Evolutionary conservation across 352 stramenopile species (phyloP), one percentile per base, ranked within the genome.

Genomic region (Phytophthora vignae): DNA sequence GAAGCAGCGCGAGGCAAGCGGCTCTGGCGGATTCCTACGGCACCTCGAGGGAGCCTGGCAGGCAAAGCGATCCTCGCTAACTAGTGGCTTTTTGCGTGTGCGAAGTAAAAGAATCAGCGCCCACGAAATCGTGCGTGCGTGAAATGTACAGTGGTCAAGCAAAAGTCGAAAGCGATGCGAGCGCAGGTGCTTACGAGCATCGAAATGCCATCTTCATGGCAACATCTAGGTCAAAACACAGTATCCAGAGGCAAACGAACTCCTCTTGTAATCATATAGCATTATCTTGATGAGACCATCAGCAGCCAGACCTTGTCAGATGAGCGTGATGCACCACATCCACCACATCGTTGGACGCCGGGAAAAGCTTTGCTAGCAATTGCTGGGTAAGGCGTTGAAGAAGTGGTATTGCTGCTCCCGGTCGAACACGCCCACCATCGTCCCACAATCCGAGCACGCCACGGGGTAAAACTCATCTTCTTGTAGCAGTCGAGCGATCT

Each of bases 301-400:
- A 25, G 5, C 25, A 52, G 46, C 46, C 49, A 55, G 49, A 22
- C 21, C 49, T 55, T 36, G 22, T 19, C 3, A 54, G 60, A 59
- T 46, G 60, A 48, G 49, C 29, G 15, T 42, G 46, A 54, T 66
- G 50, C 50, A 55, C 36, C 22, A 21, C 36, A 55, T 60, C 49
- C 33, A 59, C 31, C 38, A 53, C 49, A 27, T 27, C 17, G 46
- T 52, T 52, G 46, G 22, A 49, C 42, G 10, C 11, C 17, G 7
- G 11, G 48, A 56, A 29, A 40, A 54, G 2, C 54, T 38, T 55
- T 25, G 17, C 64, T 84, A 86, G 57, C 61, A 83, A 53, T 78
- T 88, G 61, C 86, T 92, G 15, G 87, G 87, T 64, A 94, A 75
- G 25, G 85, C 77, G 73, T 94, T 94, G 67, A 94, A 94, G 59